Percentiles rank a stretch among this genome's conserved stretches.
phyloP scores from a whole-genome alignment of 768 basidiomycete genomes.

The Leccinum sublutescens region DNA sequence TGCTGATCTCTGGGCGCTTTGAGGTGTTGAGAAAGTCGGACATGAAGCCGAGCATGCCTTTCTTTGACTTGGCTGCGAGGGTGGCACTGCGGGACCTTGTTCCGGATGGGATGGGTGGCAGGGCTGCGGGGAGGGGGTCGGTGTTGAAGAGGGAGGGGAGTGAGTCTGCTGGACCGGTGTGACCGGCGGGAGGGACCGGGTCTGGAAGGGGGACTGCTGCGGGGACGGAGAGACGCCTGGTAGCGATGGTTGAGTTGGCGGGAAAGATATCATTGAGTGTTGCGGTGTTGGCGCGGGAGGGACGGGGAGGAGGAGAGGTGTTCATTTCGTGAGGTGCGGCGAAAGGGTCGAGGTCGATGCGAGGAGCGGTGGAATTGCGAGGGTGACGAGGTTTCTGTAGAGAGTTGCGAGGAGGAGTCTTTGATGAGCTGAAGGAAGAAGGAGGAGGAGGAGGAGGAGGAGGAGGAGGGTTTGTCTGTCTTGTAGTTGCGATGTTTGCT shows the following conservation, averaged over 20 bases:
- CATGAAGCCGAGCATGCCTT: constrained; percentile 63
- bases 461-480: constrained; percentile 2
- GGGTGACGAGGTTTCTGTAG: constrained; percentile 58
- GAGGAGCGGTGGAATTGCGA: constrained; percentile 43
- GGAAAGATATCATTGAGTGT: constrained; percentile 75
- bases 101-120: constrained; percentile 18
- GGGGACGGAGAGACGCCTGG: constrained; percentile 55
- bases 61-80: constrained; percentile 45
- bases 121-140: constrained; percentile 8
- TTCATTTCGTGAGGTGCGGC: constrained; percentile 37
- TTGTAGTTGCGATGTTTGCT: constrained; percentile 38
- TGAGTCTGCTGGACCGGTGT: constrained; percentile 22
- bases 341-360: constrained; percentile 59
- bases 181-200: constrained; percentile 24
- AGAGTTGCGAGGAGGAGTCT: constrained; percentile 45
- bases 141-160: constrained; percentile 21
- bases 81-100: constrained; percentile 45
- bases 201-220: constrained; percentile 19
- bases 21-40: constrained; percentile 74
- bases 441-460: constrained; percentile 33
- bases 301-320: constrained; percentile 65
- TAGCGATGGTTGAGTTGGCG: constrained; percentile 36
- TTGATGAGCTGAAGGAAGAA: constrained; percentile 32
- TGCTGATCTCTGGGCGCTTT: constrained; percentile 89
- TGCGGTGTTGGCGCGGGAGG: constrained; percentile 82